These are phyloP conservation scores for Penicillium psychrofluorescens DNA, from an alignment of 495 filamentous ascomycete species.

Conservation along the genomic window DNA sequence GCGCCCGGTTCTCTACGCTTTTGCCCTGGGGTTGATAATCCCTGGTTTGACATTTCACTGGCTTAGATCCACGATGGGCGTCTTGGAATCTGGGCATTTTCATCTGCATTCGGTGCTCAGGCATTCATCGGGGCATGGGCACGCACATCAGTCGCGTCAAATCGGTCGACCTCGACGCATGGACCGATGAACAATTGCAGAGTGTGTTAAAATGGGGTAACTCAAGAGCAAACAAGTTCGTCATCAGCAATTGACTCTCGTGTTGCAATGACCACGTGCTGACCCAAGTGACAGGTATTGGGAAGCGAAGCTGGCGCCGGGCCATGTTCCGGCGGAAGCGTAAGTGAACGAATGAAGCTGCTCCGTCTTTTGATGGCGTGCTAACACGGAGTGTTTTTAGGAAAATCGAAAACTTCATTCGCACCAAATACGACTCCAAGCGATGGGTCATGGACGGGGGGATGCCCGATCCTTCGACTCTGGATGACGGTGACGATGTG, in stretches of 20 bases:
- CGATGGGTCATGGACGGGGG: slow-evolving; percentile 96
- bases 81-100: slow-evolving; percentile 97
- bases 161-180: slow-evolving; percentile 92
- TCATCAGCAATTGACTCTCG: slow-evolving; percentile 7
- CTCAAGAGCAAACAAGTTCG: slow-evolving; percentile 82
- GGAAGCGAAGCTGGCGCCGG: slow-evolving; percentile 88
- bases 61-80: slow-evolving; percentile 89
- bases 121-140: slow-evolving; percentile 97
- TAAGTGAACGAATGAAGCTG: slow-evolving; percentile 27
- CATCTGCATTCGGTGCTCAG: slow-evolving; percentile 94
- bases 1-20: neutral
- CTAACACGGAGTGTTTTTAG: slow-evolving; percentile 21
- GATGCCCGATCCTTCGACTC: slow-evolving; percentile 83
- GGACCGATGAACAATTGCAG: slow-evolving; percentile 96
- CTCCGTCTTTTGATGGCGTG: neutral
- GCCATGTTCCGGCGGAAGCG: slow-evolving; percentile 94
- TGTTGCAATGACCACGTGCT: slow-evolving; percentile 4
- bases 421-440: slow-evolving; percentile 97
- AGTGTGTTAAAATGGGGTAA: slow-evolving; percentile 94
- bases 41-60: slow-evolving; percentile 4
- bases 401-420: slow-evolving; percentile 99
- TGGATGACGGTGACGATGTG: slow-evolving; percentile 77
- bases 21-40: neutral
- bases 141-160: slow-evolving; percentile 98
- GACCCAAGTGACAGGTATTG: slow-evolving; percentile 56